Conservation (phyloP, 2,329 filamentous ascomycete genomes). For the Botrytis galanthina region DNA sequence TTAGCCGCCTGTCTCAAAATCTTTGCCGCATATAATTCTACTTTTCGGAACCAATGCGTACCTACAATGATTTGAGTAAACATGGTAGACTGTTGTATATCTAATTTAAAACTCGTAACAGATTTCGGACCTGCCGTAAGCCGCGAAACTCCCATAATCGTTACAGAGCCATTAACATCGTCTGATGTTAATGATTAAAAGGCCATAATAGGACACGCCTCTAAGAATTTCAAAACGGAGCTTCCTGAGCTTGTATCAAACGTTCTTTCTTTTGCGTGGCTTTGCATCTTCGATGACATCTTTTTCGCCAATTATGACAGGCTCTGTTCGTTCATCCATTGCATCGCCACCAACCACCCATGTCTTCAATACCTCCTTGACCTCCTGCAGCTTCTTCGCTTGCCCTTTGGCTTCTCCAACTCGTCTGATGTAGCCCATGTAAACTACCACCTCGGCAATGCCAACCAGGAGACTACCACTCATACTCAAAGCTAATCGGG, state of each 20-base stretch:
- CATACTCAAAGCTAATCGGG: slow-evolving; percentile 68
- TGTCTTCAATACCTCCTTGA: slow-evolving; percentile 67
- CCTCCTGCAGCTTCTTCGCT: slow-evolving; percentile 59
- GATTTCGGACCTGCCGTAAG: background rate
- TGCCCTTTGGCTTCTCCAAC: slow-evolving; percentile 65
- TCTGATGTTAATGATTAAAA: background rate
- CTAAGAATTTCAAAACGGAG: background rate
- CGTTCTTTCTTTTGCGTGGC: slow-evolving; percentile 16
- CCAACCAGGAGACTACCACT: slow-evolving; percentile 67
- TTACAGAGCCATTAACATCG: background rate
- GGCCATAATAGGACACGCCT: background rate
- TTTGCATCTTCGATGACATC: slow-evolving; percentile 8
- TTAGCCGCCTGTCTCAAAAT: slow-evolving; percentile 16
- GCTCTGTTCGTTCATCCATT: slow-evolving; percentile 30
- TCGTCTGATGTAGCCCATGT: slow-evolving; percentile 71
- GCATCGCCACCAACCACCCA: slow-evolving; percentile 58
- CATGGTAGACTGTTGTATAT: background rate
- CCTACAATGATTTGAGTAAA: background rate
- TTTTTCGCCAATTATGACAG: slow-evolving; percentile 2
- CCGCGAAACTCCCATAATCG: background rate
- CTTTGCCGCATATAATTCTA: background rate
- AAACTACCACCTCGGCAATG: slow-evolving; percentile 74
- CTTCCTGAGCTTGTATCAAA: slow-evolving; percentile 10
- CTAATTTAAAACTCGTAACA: slow-evolving; percentile 5
- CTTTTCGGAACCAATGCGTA: background rate